Evolutionary conservation across 2,329 filamentous ascomycete species (phyloP), one percentile per base, ranked within the genome.

Genomic region (Colletotrichum acutatum): DNA sequence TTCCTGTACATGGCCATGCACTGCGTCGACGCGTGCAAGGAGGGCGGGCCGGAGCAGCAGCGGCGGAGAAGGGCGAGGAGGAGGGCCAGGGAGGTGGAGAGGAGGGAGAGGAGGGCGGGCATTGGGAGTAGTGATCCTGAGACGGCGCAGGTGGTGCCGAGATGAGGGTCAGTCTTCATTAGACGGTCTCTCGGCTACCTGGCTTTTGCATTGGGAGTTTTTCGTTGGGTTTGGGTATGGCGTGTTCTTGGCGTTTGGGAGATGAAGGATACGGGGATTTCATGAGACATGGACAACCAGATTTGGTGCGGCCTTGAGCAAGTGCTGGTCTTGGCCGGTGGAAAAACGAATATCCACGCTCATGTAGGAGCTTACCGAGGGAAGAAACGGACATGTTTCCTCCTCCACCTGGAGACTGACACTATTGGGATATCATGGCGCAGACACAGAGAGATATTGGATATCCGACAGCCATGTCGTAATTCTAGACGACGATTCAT

Each of bases 1-100:
- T 76, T 76, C 49, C 7, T 76, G 12, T 76, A 74, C 74, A 76
- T 76, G 74, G 28, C 74, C 53, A 75, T 76, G 74, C 74, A 76
- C 68, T 75, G 74, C 58, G 53, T 74, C 62, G 74, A 74, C 62
- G 65, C 74, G 16, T 76, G 74, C 24, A 72, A 72, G 60, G 52
- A 74, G 58, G 28, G 19, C 9, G 22, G 37, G 14, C 66, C 59
- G 19, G 32, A 70, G 4, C 32, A 67, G 30, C 42, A 68, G 57
- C 52, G 72, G 16, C 56, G 59, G 8, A 57, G 71, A n/a, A 59
- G 49, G 52, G 58, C 46, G 22, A 59, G 69, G 42, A 49, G 71
- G 24, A 37, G 64, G 30, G 62, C 52, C 19, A 52, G 71, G 24
- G 58, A 59, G 3, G 65, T 56, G 54, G 68, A 67, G 61, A 62